Percentiles rank a stretch among this genome's conserved stretches.
Evolutionary conservation across 305 asterid genomes (phyloP).

Genomic region (Nicotiana rustica): DNA sequence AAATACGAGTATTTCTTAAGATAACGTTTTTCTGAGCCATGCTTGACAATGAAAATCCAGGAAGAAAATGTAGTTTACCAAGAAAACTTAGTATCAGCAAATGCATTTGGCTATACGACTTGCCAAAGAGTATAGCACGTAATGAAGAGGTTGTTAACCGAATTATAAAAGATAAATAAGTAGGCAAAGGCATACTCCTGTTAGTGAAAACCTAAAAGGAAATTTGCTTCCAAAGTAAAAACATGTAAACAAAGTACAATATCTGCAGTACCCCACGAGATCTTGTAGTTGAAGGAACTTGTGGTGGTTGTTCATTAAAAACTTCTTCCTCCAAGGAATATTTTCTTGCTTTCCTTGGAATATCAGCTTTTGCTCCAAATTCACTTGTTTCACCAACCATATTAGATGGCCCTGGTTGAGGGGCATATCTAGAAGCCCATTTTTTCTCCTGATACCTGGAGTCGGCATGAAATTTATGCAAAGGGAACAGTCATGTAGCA

Average conservation of each 20-base stretch:
- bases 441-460: constrained; percentile 71
- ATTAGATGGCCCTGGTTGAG: constrained; percentile 52
- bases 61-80: neutral
- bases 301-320: constrained; percentile 48
- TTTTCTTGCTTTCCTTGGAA: constrained; percentile 92
- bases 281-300: constrained; percentile 50
- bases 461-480: neutral
- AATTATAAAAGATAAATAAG: neutral
- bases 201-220: neutral
- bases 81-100: neutral
- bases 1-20: constrained; percentile 27
- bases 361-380: constrained; percentile 44
- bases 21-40: constrained; percentile 15
- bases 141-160: neutral
- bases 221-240: neutral
- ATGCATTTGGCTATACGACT: constrained; percentile 5
- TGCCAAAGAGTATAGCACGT: too few species aligned
- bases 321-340: constrained; percentile 84
- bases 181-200: neutral
- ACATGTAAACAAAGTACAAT: constrained; percentile 18
- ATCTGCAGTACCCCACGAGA: constrained; percentile 66
- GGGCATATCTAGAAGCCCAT: constrained; percentile 66
- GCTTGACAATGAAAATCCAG: constrained; percentile 10
- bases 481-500: constrained; percentile 32
- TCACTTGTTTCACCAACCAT: constrained; percentile 35